A percentile compares a stretch with the other conserved stretches of the same genome.
Conservation (phyloP, 2,329 filamentous ascomycete genomes). For the Truncatella angustata region DNA sequence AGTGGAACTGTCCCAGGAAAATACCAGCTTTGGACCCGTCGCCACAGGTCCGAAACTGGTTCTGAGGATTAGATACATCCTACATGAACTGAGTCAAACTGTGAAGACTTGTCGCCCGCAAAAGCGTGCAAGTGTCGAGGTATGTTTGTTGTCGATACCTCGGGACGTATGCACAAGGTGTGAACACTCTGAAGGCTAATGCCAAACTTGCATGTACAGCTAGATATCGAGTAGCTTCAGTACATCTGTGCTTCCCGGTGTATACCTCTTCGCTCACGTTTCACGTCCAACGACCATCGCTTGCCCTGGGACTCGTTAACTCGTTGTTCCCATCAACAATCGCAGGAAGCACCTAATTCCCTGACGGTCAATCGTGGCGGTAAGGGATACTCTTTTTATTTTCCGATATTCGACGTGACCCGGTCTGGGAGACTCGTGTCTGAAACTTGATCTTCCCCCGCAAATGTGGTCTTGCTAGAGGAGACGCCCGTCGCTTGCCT, state of each 20-base stretch:
- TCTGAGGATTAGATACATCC: conserved; percentile 29
- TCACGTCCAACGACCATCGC: conserved; percentile 35
- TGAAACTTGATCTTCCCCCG: conserved; percentile 4
- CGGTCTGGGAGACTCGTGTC: background rate
- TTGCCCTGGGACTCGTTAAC: conserved; percentile 61
- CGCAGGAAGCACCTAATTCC: conserved; percentile 48
- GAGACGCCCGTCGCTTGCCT: background rate
- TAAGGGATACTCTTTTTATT: conserved; percentile 41
- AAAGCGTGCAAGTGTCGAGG: conserved; percentile 30
- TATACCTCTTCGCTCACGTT: conserved; percentile 40
- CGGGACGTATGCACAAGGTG: background rate
- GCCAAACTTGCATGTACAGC: conserved; percentile 28
- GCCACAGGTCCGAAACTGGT: conserved; percentile 30
- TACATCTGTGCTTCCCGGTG: conserved; percentile 24
- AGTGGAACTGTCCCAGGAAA: conserved; percentile 28
- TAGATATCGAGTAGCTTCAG: conserved; percentile 39
- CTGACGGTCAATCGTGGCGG: conserved; percentile 48
- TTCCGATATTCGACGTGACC: too few relatives aligned
- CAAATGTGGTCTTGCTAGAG: too few relatives aligned
- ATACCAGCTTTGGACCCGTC: conserved; percentile 30
- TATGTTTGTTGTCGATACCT: conserved; percentile 20
- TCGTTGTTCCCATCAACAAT: conserved; percentile 57
- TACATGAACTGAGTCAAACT: conserved; percentile 29
- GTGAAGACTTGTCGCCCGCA: conserved; percentile 15
- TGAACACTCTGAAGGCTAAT: background rate